Evolutionary conservation across 129 eudicot genomes (phyloP).

Genomic region (Helichrysum umbraculigerum): DNA sequence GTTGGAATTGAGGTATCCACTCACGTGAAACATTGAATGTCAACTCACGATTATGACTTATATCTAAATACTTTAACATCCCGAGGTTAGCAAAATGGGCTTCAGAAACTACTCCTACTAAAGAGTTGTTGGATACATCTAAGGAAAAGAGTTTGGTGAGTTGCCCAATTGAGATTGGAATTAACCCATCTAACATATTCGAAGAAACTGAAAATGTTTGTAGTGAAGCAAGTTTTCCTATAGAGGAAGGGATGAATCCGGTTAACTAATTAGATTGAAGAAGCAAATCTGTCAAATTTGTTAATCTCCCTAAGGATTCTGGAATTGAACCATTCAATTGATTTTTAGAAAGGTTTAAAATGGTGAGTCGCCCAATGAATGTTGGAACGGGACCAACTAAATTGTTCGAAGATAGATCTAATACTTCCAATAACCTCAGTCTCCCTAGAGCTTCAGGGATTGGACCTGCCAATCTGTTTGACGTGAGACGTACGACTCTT

Average conservation of each 20-base stretch:
- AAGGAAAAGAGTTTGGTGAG: not conserved
- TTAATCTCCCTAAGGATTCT: not conserved
- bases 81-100: slow-evolving; percentile 6
- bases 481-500: not conserved
- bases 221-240: slow-evolving; percentile 17
- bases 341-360: not conserved
- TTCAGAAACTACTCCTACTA: slow-evolving; percentile 15
- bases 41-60: slow-evolving; percentile 5
- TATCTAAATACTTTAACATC: slow-evolving; percentile 10
- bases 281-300: not conserved
- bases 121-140: not conserved
- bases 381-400: slow-evolving; percentile 8
- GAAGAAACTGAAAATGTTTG: not conserved
- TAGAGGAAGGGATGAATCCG: not conserved
- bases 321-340: not conserved
- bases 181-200: not conserved
- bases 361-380: slow-evolving; percentile 4
- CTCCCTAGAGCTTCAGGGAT: slow-evolving; percentile 7
- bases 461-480: not conserved
- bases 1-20: slow-evolving; percentile 21
- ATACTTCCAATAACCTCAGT: not conserved
- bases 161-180: slow-evolving; percentile 21
- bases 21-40: not conserved
- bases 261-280: not conserved
- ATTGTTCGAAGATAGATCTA: slow-evolving; percentile 3